Evolutionary conservation across 371 early-diverging fungal species (phyloP).

Genomic region (Actinomucor elegans): DNA sequence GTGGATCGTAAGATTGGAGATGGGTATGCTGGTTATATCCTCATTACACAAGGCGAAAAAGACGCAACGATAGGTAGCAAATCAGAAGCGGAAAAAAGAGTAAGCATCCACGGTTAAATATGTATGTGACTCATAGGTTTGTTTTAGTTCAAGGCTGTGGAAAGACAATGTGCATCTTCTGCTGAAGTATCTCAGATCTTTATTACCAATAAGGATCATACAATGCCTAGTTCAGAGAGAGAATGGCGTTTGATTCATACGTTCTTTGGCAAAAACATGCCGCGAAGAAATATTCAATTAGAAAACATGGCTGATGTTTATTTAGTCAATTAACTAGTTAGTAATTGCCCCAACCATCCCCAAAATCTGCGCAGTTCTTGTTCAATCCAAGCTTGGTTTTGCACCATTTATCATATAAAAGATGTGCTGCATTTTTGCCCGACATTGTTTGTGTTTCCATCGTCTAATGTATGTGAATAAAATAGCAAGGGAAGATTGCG

Average conservation of each 20-base stretch:
- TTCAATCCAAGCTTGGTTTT: conserved; percentile 1
- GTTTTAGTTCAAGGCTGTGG: conserved; percentile 32
- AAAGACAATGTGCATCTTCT: conserved; percentile 33
- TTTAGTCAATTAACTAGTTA: conserved; percentile 43
- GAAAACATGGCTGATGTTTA: conserved; percentile 58
- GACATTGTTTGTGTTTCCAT: conserved; percentile 70
- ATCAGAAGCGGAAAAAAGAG: conserved; percentile 43
- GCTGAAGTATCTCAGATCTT: conserved; percentile 37
- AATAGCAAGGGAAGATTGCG: too few relatives aligned
- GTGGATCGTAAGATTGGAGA: conserved; percentile 22
- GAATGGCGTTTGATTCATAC: conserved; percentile 59
- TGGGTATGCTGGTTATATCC: conserved; percentile 44
- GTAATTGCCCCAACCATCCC: conserved; percentile 46
- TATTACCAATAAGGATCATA: conserved; percentile 47
- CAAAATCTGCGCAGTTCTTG: conserved; percentile 25
- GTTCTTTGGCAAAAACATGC: conserved; percentile 54
- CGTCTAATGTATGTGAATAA: conserved; percentile 48
- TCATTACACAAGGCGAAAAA: conserved; percentile 58
- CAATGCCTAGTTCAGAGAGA: conserved; percentile 50
- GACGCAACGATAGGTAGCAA: conserved; percentile 42
- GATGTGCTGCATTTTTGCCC: conserved; percentile 54
- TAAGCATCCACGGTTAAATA: not conserved
- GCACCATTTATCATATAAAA: conserved; percentile 54
- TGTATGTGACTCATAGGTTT: not conserved
- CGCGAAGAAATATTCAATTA: conserved; percentile 41